Conservation (phyloP, 2,329 filamentous ascomycete species). For the Moelleriella libera region DNA sequence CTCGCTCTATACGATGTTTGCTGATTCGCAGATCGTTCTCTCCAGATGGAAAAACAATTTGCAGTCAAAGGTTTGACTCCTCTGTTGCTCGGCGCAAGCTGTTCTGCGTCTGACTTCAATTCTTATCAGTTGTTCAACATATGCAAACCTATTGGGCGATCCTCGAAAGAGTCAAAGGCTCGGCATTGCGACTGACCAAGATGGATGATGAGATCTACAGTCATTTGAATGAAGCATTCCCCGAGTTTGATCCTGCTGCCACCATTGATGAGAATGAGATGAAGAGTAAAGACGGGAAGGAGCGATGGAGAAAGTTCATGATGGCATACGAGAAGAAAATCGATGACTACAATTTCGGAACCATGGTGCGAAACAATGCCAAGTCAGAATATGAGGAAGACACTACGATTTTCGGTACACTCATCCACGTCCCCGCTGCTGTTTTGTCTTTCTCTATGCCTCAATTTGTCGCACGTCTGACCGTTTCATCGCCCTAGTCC, state of each 20-base stretch:
- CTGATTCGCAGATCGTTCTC: background rate
- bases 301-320: constrained; percentile 89
- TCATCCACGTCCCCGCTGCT: background rate
- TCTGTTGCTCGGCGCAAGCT: background rate
- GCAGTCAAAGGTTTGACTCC: constrained; percentile 69
- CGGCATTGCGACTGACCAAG: constrained; percentile 80
- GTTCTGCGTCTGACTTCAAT: background rate
- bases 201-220: constrained; percentile 90
- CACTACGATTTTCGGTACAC: constrained; percentile 78
- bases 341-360: constrained; percentile 97
- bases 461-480: background rate
- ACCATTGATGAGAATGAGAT: constrained; percentile 84
- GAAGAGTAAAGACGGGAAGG: constrained; percentile 96
- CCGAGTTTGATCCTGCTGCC: constrained; percentile 73
- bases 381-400: constrained; percentile 77
- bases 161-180: constrained; percentile 80
- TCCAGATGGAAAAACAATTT: constrained; percentile 95
- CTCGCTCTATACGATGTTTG: background rate
- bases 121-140: constrained; percentile 62
- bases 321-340: constrained; percentile 86
- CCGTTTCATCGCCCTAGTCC: constrained; percentile 22
- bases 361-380: constrained; percentile 68
- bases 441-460: background rate
- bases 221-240: constrained; percentile 77
- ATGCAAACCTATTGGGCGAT: constrained; percentile 96